phyloP scores from a whole-genome alignment of 164 flowering plant genomes.

The Annona squamosa region DNA sequence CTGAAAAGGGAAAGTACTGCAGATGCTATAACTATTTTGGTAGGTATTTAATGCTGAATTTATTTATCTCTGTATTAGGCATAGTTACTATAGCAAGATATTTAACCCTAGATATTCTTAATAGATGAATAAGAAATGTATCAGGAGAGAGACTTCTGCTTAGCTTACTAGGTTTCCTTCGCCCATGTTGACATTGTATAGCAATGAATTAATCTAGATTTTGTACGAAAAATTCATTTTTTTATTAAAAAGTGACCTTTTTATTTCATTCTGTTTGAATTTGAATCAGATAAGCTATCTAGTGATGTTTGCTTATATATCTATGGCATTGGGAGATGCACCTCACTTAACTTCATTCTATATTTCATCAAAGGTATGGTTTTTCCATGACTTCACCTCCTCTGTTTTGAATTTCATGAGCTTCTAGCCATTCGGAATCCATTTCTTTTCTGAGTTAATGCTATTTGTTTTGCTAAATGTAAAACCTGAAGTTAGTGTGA shows the following conservation, averaged over 20 bases:
- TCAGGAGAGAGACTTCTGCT: neutral
- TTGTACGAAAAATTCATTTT: neutral
- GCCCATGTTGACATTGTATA: neutral
- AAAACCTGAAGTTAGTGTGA: neutral
- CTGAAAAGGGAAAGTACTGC: slow-evolving; percentile 97
- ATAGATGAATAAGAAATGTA: neutral
- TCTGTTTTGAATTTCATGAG: neutral
- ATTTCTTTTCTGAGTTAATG: neutral
- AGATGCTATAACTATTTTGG: slow-evolving; percentile 89
- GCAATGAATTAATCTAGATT: neutral
- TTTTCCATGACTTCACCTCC: neutral
- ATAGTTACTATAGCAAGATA: neutral
- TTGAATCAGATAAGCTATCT: slow-evolving; percentile 87
- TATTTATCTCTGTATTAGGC: neutral
- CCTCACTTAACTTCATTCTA: slow-evolving; percentile 60
- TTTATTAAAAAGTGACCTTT: slow-evolving; percentile 1
- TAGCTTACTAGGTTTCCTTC: neutral
- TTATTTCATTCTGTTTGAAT: slow-evolving; percentile 5
- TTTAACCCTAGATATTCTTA: neutral
- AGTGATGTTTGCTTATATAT: slow-evolving; percentile 97
- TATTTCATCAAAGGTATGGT: slow-evolving; percentile 82
- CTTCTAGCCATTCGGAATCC: neutral
- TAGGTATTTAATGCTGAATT: slow-evolving; percentile 16
- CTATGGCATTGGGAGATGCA: slow-evolving; percentile 79
- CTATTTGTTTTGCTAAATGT: neutral